Base-by-base conservation (phyloP, 345 rosid genomes). In the Laguncularia racemosa region DNA sequence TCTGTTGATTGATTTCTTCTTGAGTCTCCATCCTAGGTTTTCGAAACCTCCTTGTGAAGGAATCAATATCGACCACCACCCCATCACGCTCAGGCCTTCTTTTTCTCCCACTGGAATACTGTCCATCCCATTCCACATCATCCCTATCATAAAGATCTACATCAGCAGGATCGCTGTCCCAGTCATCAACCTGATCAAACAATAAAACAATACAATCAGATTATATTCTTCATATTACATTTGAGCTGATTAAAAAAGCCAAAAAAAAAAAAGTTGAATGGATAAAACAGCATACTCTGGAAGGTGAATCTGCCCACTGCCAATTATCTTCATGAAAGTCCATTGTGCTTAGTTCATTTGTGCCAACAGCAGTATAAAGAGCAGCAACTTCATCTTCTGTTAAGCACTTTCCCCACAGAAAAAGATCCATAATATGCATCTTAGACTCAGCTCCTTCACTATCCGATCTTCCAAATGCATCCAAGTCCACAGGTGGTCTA, bases 381-480 rank as follows among this genome's bases (percentile, higher is more conserved):
- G 96, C 69, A 67, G 86, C 78, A 55, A 81, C 77, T 68, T 95
- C 99, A 40, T 95, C 99, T 72, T 95, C 99, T 57, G 81, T 88
- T 73, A 95, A 79, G 76, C 96, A 90, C 73, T 85, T 84, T 45
- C 97, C 99, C 99, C 99, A 95, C 2, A 95, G 76, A 73, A 95
- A 95, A 71, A 88, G 96, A 77, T 95, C 99, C 99, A 95, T 95
- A 62, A 95, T 79, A 75, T 95, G 97, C 97, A 90, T 88, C 79
- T 95, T 95, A 53, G 99, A 83, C 71, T 95, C 99, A 12, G 77
- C 88, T 74, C 97, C 99, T 77, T 95, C 99, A 57, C 99, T 95
- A 76, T 95, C 99, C 33, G 99, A 95, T 77, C 99, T 88, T 67
- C 99, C 97, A 60, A 95, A 90, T 46, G 95, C 87, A 77, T 95